Conservation (phyloP, 2,329 filamentous ascomycete genomes). For the Coleophoma crateriformis region DNA sequence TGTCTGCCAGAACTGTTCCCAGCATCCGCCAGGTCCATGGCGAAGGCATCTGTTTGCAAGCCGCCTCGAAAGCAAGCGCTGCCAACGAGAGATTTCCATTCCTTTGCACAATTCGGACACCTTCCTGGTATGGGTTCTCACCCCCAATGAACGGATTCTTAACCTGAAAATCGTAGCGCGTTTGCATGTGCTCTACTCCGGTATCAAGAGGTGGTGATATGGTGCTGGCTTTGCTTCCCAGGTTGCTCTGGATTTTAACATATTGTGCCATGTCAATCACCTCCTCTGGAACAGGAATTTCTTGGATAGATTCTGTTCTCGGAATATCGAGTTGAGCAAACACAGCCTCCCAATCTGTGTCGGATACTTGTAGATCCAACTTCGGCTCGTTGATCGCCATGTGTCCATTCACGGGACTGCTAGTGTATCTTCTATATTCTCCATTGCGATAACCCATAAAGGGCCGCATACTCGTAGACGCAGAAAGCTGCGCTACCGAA, state of each 20-base stretch:
- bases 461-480: too few relatives aligned
- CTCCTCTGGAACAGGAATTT: not conserved
- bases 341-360: not conserved
- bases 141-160: not conserved
- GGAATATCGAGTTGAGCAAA: not conserved
- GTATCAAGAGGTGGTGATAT: too few relatives aligned
- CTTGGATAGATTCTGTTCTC: not conserved
- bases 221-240: too few relatives aligned
- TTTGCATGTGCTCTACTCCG: not conserved
- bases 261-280: not conserved
- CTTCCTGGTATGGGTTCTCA: not conserved
- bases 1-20: conserved; percentile 2
- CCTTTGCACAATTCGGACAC: not conserved
- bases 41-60: not conserved
- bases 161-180: not conserved
- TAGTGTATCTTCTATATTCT: too few relatives aligned
- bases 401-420: too few relatives aligned
- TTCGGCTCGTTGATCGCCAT: too few relatives aligned
- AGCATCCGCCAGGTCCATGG: conserved; percentile 2
- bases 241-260: too few relatives aligned
- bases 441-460: too few relatives aligned
- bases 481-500: too few relatives aligned
- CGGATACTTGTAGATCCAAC: not conserved
- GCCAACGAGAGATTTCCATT: conserved; percentile 2
- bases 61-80: conserved; percentile 3